Evolutionary conservation across 1,139 yeast species (phyloP).

Genomic region (Torulaspora pretoriensis): DNA sequence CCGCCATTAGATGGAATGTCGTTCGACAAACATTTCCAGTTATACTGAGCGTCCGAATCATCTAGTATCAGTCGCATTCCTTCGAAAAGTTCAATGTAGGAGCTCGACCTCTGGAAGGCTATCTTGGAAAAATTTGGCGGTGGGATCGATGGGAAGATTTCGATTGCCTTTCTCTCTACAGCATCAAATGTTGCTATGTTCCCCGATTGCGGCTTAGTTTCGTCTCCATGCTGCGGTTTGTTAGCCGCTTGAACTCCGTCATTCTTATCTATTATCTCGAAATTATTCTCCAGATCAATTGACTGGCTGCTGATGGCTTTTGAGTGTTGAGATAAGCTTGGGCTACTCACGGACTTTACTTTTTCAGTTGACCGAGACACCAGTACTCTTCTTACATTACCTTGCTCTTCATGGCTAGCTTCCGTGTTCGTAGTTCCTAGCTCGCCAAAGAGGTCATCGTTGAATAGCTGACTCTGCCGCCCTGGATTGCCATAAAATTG

Average conservation of each 20-base stretch:
- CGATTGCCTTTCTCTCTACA: not conserved
- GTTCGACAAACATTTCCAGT: conserved; percentile 32
- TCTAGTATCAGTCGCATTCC: conserved; percentile 34
- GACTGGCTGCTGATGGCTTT: too few relatives aligned
- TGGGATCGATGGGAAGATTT: conserved; percentile 19
- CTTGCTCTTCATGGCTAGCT: conserved; percentile 1
- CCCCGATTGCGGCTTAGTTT: not conserved
- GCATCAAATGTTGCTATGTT: not conserved
- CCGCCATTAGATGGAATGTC: conserved; percentile 22
- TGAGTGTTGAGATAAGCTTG: too few relatives aligned
- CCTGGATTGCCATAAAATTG: conserved; percentile 6
- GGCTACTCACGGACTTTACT: too few relatives aligned
- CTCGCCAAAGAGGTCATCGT: conserved; percentile 33
- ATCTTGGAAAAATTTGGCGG: conserved; percentile 10
- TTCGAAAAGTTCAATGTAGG: conserved; percentile 31
- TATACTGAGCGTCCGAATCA: conserved; percentile 31
- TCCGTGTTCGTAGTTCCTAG: conserved; percentile 11
- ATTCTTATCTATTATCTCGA: too few relatives aligned
- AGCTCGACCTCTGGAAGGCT: conserved; percentile 27
- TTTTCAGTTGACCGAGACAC: too few relatives aligned
- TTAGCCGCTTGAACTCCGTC: not conserved
- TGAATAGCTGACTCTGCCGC: conserved; percentile 27
- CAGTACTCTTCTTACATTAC: not conserved
- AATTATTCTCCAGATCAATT: too few relatives aligned
- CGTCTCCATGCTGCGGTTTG: not conserved